A percentile compares a stretch with the other conserved stretches of the same genome.
Evolutionary conservation across 495 filamentous ascomycete species (phyloP).

Genomic region (Aspergillus avenaceus): DNA sequence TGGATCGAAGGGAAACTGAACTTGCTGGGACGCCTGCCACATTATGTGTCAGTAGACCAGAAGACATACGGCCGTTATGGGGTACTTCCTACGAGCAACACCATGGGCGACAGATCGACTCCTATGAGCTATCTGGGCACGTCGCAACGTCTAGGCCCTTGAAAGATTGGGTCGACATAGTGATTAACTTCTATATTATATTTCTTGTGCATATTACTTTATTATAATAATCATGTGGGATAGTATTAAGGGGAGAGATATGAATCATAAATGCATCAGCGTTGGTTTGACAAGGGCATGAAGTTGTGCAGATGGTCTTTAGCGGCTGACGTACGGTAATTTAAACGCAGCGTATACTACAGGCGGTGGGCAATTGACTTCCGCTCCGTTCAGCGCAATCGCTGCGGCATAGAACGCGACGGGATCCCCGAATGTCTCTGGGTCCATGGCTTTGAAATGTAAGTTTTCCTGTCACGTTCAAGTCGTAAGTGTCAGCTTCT

Average conservation of each 20-base stretch:
- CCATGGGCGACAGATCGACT: conserved; percentile 38
- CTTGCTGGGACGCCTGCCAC: conserved; percentile 72
- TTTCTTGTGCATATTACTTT: conserved; percentile 36
- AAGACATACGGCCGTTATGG: conserved; percentile 96
- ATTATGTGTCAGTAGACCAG: conserved; percentile 89
- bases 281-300: conserved; percentile 1
- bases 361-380: background rate
- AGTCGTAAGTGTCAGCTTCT: background rate
- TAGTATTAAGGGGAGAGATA: conserved; percentile 14
- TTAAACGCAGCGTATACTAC: conserved; percentile 6
- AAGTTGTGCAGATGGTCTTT: conserved; percentile 23
- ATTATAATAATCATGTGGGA: conserved; percentile 7
- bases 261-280: conserved; percentile 14
- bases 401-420: conserved; percentile 12
- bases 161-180: conserved; percentile 6
- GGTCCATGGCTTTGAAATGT: conserved; percentile 41
- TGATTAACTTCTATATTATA: conserved; percentile 8
- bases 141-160: conserved; percentile 64
- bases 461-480: conserved; percentile 14
- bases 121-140: conserved; percentile 56
- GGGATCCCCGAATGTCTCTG: conserved; percentile 18
- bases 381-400: background rate
- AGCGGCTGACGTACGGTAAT: conserved; percentile 25
- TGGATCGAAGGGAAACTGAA: conserved; percentile 85
- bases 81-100: conserved; percentile 63